These are phyloP conservation scores for Hyphodiscus sp. DNA, from an alignment of 2,329 filamentous ascomycete species.

Conservation along the genomic window DNA sequence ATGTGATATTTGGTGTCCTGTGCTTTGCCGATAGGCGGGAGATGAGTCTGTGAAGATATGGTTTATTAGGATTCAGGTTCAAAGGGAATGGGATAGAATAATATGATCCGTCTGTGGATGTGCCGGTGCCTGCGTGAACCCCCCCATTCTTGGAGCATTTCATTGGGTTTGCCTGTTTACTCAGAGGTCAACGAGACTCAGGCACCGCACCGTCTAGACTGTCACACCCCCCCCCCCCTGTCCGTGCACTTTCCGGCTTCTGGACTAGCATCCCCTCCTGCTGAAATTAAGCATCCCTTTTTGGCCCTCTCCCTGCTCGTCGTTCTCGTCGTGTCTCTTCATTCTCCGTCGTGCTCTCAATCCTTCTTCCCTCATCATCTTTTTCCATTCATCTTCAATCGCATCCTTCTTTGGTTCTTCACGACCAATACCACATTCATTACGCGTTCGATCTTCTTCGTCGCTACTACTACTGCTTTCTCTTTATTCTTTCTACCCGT, in stretches of 20 bases:
- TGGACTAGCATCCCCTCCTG: too few relatives aligned
- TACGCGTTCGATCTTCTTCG: constrained; percentile 16
- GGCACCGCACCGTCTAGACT: too few relatives aligned
- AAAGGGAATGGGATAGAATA: too few relatives aligned
- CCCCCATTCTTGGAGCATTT: too few relatives aligned
- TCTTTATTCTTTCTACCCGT: constrained; percentile 16
- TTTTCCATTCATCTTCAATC: constrained; percentile 8
- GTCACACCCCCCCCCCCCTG: not conserved
- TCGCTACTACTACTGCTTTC: constrained; percentile 19
- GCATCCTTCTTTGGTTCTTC: constrained; percentile 19
- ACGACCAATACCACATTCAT: constrained; percentile 21
- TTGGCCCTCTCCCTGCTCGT: not conserved
- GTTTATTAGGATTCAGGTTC: too few relatives aligned
- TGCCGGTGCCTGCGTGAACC: too few relatives aligned
- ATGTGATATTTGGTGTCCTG: too few relatives aligned
- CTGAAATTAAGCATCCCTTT: constrained; percentile 6
- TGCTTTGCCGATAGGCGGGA: too few relatives aligned
- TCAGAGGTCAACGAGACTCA: too few relatives aligned
- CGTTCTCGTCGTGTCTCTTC: constrained; percentile 3
- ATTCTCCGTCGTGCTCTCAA: constrained; percentile 1
- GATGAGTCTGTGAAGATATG: too few relatives aligned
- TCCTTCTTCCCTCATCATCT: constrained; percentile 9
- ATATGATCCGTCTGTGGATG: too few relatives aligned
- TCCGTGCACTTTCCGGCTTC: not conserved
- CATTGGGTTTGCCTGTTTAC: too few relatives aligned